Evolutionary conservation across 352 stramenopile species (phyloP).

Genomic region (Vaucheria bursata): DNA sequence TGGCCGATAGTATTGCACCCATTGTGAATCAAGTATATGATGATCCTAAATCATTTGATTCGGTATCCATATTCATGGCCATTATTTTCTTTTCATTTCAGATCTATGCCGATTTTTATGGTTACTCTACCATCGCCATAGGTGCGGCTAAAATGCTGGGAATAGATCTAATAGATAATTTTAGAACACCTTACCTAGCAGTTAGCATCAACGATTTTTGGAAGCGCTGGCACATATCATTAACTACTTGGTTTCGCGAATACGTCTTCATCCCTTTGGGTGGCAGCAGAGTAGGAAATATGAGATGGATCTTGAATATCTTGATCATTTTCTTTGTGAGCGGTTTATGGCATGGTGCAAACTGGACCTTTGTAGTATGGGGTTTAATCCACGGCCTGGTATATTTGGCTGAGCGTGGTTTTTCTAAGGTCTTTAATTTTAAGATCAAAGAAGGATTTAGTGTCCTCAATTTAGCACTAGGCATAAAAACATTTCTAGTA

Average conservation of each 20-base stretch:
- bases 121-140: neutral
- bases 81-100: neutral
- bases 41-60: neutral
- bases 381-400: neutral
- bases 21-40: neutral
- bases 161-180: constrained; percentile 2
- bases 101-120: neutral
- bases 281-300: neutral
- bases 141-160: neutral
- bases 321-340: neutral
- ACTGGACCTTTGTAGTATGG: neutral
- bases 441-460: neutral
- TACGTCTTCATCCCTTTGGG: neutral
- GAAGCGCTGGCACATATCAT: neutral
- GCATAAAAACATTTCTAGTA: neutral
- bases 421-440: neutral
- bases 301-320: neutral
- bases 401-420: too few species aligned
- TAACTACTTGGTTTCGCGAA: neutral
- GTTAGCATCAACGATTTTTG: neutral
- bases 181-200: neutral
- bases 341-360: neutral
- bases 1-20: neutral
- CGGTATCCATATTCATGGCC: neutral
- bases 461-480: neutral